phyloP scores from a whole-genome alignment of 2,329 filamentous ascomycete genomes.

The Nigrograna mackinnonii region DNA sequence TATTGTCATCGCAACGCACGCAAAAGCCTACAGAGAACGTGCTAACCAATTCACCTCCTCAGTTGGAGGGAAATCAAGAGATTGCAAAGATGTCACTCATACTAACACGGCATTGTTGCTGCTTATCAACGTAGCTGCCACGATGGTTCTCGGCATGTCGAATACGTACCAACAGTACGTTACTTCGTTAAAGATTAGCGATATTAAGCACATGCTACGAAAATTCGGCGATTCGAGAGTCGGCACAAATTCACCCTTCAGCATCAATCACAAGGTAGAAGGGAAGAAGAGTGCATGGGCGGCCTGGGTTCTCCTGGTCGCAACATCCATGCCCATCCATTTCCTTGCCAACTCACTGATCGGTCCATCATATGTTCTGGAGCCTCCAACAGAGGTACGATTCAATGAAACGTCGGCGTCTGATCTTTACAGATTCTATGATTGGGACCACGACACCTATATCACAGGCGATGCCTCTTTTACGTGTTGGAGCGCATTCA shows the following conservation, averaged over 20 bases:
- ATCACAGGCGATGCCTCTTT: conserved; percentile 9
- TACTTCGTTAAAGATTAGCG: conserved; percentile 25
- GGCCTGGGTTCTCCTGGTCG: conserved; percentile 29
- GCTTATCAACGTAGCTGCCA: conserved; percentile 32
- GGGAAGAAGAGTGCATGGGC: conserved; percentile 26
- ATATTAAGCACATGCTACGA: conserved; percentile 25
- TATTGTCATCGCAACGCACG: conserved; percentile 16
- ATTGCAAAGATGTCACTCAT: conserved; percentile 20
- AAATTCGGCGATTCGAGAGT: conserved; percentile 34
- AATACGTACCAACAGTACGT: conserved; percentile 38
- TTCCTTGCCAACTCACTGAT: conserved; percentile 35
- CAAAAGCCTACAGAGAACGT: conserved; percentile 15
- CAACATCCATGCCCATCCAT: conserved; percentile 27
- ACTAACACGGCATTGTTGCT: conserved; percentile 26
- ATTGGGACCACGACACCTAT: no score
- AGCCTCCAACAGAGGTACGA: conserved; percentile 12
- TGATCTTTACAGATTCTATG: no score
- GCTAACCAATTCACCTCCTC: conserved; percentile 25
- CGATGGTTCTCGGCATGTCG: conserved; percentile 34
- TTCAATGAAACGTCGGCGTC: conserved; percentile 11
- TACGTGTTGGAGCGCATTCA: conserved; percentile 27
- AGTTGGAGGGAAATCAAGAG: conserved; percentile 17
- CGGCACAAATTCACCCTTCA: conserved; percentile 36
- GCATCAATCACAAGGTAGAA: conserved; percentile 28
- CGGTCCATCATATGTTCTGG: conserved; percentile 21